These are phyloP conservation scores for Stellera chamaejasme DNA, from an alignment of 345 rosid species.

Conservation along the genomic window DNA sequence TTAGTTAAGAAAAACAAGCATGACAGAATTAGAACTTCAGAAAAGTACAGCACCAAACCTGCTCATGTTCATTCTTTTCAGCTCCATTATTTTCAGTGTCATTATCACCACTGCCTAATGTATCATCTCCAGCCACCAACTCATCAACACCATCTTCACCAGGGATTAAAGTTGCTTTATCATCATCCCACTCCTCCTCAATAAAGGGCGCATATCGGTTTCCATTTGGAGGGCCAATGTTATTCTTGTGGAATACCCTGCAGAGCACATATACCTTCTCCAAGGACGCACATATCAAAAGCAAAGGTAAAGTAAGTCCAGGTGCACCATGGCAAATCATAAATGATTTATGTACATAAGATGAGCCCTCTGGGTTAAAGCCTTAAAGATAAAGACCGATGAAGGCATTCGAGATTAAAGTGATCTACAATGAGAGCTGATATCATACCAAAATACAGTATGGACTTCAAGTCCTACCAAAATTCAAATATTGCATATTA, in stretches of 20 bases:
- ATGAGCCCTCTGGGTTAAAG: too few relatives aligned
- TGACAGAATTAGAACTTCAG: not conserved
- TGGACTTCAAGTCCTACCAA: too few relatives aligned
- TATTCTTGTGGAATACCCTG: conserved; percentile 83
- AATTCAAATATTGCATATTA: too few relatives aligned
- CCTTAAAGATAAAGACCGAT: too few relatives aligned
- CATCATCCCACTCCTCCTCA: conserved; percentile 82
- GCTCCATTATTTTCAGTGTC: conserved; percentile 16
- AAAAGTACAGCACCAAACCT: conserved; percentile 32
- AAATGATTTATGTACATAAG: too few relatives aligned
- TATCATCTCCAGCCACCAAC: conserved; percentile 19
- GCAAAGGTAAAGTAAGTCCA: conserved; percentile 2
- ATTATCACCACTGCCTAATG: conserved; percentile 13
- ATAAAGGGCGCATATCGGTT: conserved; percentile 70
- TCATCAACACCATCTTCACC: conserved; percentile 47
- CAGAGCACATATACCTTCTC: conserved; percentile 71
- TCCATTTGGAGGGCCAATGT: conserved; percentile 88
- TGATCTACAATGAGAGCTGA: too few relatives aligned
- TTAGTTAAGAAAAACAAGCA: too few relatives aligned
- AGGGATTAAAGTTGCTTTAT: conserved; percentile 37
- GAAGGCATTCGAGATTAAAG: too few relatives aligned
- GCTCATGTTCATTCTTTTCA: conserved; percentile 21
- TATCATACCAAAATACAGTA: too few relatives aligned
- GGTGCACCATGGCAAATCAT: too few relatives aligned
- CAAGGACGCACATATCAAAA: conserved; percentile 15